Base-by-base conservation (phyloP, 495 filamentous ascomycete species). In the Viridothelium virens region DNA sequence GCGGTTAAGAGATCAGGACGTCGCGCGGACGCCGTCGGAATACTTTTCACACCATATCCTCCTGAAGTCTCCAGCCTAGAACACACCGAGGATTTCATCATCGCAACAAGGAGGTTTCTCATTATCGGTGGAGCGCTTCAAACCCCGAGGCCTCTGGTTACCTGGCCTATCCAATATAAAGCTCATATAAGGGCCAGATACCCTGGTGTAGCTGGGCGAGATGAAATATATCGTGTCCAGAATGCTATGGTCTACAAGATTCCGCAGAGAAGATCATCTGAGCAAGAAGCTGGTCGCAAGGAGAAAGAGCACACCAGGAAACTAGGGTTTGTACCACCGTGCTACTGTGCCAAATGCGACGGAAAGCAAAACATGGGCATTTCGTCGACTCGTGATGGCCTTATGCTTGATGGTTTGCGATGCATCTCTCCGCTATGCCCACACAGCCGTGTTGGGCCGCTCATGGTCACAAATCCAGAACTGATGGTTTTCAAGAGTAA, bases 391-490 rank as follows among this genome's bases (percentile, higher is more conserved):
- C 6, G 14, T 34, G 31, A 36, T 59, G 53, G 53, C 5, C 33
- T 59, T 36, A 4, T 5, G 0, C 53, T 59, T 34, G 25, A 59
- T 34, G 53, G 31, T 36, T 36, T 59, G 53, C 53, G 31, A 36
- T 59, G 53, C 14, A 36, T 18, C n/a, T 59, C 53, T 36, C 53
- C 53, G 2, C 53, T 59, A 18, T 59, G 53, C 2, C 53, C 53
- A 36, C 53, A 59, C 36, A 59, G 7, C 53, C 14, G 53, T 14
- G 18, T 36, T 59, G 53, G 53, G 31, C 53, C 53, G 6, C 31
- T 59, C 9, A 34, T 59, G 53, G 25, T 59, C 5, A 59, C 53
- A 6, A 59, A 59, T 59, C 53, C 53, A 59, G 53, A 59, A 6
- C 31, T 9, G 14, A 59, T 36, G 31, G 31, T 36, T 36, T 33